Conservation (phyloP, 306 rosid genomes). For the Prunus mira region DNA sequence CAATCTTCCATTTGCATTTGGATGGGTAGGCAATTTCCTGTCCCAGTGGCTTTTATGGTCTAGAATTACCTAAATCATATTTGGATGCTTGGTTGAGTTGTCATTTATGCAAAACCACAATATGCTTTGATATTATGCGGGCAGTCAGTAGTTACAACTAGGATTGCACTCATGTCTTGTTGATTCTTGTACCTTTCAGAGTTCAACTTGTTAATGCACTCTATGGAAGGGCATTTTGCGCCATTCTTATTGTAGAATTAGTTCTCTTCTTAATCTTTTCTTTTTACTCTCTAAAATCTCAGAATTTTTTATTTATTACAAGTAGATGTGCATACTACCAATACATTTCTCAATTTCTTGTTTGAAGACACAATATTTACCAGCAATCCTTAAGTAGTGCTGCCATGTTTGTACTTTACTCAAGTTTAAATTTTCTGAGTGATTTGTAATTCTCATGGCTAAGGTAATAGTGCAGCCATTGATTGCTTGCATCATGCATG, state of each 20-base stretch:
- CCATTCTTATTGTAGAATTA: no score
- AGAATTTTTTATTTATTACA: no score
- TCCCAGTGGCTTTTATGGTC: neutral
- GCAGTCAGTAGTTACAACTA: neutral
- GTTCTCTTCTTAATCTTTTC: neutral
- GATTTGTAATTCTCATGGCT: neutral
- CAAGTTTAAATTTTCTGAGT: neutral
- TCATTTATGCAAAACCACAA: neutral
- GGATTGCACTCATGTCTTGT: neutral
- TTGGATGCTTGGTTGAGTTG: neutral
- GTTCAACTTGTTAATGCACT: no score
- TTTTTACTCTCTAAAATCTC: no score
- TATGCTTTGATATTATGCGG: neutral
- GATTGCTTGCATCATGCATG: neutral
- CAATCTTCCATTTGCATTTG: conserved; percentile 97
- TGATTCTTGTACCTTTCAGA: neutral
- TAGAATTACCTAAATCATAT: neutral
- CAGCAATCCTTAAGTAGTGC: no score
- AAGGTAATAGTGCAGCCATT: neutral
- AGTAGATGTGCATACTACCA: no score
- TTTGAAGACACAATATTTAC: no score
- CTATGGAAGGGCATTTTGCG: no score
- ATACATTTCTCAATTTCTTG: neutral
- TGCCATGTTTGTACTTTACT: no score
- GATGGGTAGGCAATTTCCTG: conserved; percentile 67